Percentiles rank a stretch among this genome's conserved stretches.
These are phyloP conservation scores for Euptelea pleiosperma DNA, from an alignment of 164 flowering plant species.

Conservation along the genomic window DNA sequence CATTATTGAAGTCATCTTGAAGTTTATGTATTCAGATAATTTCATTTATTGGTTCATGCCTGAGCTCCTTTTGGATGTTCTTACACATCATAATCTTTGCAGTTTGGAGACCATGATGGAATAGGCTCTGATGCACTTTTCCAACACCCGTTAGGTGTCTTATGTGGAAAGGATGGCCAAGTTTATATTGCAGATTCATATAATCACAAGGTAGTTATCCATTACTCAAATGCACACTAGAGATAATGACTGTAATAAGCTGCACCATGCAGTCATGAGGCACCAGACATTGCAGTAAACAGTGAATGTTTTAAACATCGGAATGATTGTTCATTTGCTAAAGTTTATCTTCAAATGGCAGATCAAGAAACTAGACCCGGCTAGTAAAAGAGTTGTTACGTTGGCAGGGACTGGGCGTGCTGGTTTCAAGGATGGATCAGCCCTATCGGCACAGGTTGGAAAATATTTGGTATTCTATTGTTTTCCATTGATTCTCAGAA, in stretches of 20 bases:
- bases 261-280: background rate
- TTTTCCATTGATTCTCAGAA: slow-evolving; percentile 5
- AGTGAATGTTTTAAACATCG: no score
- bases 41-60: background rate
- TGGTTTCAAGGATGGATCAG: slow-evolving; percentile 84
- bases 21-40: no score
- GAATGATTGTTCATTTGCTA: slow-evolving; percentile 8
- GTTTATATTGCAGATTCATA: slow-evolving; percentile 86
- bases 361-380: slow-evolving; percentile 82
- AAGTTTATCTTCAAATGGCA: slow-evolving; percentile 27
- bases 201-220: slow-evolving; percentile 73
- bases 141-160: slow-evolving; percentile 92
- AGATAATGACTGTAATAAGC: background rate
- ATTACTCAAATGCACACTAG: background rate
- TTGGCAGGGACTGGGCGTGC: slow-evolving; percentile 88
- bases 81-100: slow-evolving; percentile 16
- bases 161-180: slow-evolving; percentile 64
- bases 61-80: background rate
- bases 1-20: no score
- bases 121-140: slow-evolving; percentile 87
- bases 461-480: background rate
- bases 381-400: slow-evolving; percentile 58
- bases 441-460: slow-evolving; percentile 67
- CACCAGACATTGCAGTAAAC: background rate
- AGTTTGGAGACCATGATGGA: slow-evolving; percentile 98